phyloP scores from a whole-genome alignment of 306 rosid species.

The Rosa rugosa region DNA sequence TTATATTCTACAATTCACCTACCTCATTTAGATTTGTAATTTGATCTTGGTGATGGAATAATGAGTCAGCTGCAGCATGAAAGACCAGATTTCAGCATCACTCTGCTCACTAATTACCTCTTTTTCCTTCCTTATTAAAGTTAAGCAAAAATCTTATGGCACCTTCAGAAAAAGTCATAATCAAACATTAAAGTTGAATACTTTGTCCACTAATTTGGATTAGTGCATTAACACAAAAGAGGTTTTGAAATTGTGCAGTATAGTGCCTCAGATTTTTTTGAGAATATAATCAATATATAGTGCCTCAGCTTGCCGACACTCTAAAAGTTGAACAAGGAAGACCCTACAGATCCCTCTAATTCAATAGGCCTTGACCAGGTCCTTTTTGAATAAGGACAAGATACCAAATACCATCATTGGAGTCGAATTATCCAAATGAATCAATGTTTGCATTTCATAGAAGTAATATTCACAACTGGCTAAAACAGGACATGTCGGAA shows the following conservation, averaged over 20 bases:
- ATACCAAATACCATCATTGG: slow-evolving; percentile 20
- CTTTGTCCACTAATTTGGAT: slow-evolving; percentile 22
- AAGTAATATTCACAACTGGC: slow-evolving; percentile 5
- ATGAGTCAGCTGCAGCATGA: slow-evolving; percentile 10
- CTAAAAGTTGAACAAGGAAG: slow-evolving; percentile 19
- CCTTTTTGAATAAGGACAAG: not conserved
- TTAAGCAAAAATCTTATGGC: not conserved
- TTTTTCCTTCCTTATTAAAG: not conserved
- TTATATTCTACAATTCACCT: not conserved
- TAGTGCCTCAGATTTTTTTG: not conserved
- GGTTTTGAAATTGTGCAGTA: slow-evolving; percentile 14
- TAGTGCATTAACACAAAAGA: not conserved
- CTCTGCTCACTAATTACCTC: not conserved
- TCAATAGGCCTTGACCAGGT: slow-evolving; percentile 12
- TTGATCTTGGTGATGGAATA: slow-evolving; percentile 3
- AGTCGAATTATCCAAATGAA: slow-evolving; percentile 27
- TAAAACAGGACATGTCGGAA: not conserved
- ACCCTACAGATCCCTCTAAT: slow-evolving; percentile 27
- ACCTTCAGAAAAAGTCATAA: slow-evolving; percentile 16
- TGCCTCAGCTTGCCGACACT: slow-evolving; percentile 49
- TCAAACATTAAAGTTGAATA: slow-evolving; percentile 2
- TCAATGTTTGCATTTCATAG: slow-evolving; percentile 32
- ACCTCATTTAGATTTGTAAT: not conserved
- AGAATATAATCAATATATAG: not conserved
- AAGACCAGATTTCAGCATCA: slow-evolving; percentile 8